phyloP scores from a whole-genome alignment of 164 flowering plant genomes.

The Protea cynaroides region DNA sequence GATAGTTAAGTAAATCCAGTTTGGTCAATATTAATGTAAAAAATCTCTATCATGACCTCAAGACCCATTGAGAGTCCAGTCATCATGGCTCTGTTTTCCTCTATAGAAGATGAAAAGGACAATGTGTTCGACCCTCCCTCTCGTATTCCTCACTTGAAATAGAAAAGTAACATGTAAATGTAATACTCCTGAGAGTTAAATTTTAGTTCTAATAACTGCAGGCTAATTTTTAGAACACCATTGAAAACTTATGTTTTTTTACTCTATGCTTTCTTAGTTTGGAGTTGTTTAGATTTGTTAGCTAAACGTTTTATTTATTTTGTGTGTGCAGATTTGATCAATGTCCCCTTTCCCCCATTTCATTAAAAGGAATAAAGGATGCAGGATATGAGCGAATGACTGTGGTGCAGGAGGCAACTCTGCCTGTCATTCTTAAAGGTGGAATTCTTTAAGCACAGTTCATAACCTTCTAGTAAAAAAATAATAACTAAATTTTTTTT shows the following conservation, averaged over 20 bases:
- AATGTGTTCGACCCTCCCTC: neutral
- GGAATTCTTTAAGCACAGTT: slow-evolving; percentile 4
- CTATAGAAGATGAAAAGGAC: neutral
- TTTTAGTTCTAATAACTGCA: neutral
- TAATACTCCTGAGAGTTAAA: neutral
- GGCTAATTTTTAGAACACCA: neutral
- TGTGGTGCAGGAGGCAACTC: slow-evolving; percentile 89
- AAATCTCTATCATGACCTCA: neutral
- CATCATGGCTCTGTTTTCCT: neutral
- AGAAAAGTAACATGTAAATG: slow-evolving; percentile 5
- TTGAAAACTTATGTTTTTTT: no score
- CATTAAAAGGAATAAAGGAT: slow-evolving; percentile 81
- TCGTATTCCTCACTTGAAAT: neutral
- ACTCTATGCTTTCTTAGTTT: neutral
- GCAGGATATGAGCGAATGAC: slow-evolving; percentile 97
- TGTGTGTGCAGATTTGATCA: slow-evolving; percentile 76
- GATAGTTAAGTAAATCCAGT: neutral
- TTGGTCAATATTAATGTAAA: neutral
- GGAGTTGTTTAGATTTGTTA: neutral
- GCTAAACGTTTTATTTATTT: slow-evolving; percentile 5
- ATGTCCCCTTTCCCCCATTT: slow-evolving; percentile 65
- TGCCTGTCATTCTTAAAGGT: slow-evolving; percentile 95
- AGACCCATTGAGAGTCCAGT: no score
- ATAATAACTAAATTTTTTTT: no score
- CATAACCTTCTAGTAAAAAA: neutral